Evolutionary conservation across 2,329 filamentous ascomycete species (phyloP).

Genomic region (Chrysoporthe deuterocubensis): DNA sequence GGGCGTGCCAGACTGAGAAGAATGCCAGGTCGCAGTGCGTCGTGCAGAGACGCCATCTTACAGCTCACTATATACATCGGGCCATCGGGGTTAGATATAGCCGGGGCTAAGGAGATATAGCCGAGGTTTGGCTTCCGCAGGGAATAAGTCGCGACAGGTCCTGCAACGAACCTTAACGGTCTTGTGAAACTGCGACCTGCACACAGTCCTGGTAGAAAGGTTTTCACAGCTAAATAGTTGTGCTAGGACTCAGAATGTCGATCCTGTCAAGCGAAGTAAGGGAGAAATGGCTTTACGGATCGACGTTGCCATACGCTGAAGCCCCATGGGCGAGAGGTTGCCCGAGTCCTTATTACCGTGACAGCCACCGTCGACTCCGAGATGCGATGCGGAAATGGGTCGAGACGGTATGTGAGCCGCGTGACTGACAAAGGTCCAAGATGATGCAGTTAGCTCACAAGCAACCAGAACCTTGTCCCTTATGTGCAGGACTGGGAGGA

Average conservation of each 20-base stretch:
- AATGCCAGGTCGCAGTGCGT: neutral
- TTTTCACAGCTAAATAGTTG: neutral
- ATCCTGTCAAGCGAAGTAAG: constrained; percentile 13
- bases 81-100: neutral
- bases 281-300: constrained; percentile 26
- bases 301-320: constrained; percentile 24
- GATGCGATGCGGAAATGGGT: constrained; percentile 29
- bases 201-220: neutral
- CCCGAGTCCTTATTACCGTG: constrained; percentile 26
- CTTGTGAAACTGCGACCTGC: neutral
- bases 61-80: neutral
- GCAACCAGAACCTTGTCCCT: constrained; percentile 25
- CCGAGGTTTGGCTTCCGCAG: neutral
- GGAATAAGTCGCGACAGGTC: neutral
- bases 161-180: neutral
- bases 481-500: constrained; percentile 26
- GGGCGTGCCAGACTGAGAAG: neutral
- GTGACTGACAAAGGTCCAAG: too few species aligned
- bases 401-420: constrained; percentile 16
- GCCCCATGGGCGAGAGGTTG: constrained; percentile 27
- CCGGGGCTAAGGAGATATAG: neutral
- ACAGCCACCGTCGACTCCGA: constrained; percentile 27
- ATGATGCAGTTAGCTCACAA: neutral
- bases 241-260: constrained; percentile 14
- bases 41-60: neutral